Evolutionary conservation across 1,284 basidiomycete species (phyloP).

Genomic region (Ceratobasidium sp.): DNA sequence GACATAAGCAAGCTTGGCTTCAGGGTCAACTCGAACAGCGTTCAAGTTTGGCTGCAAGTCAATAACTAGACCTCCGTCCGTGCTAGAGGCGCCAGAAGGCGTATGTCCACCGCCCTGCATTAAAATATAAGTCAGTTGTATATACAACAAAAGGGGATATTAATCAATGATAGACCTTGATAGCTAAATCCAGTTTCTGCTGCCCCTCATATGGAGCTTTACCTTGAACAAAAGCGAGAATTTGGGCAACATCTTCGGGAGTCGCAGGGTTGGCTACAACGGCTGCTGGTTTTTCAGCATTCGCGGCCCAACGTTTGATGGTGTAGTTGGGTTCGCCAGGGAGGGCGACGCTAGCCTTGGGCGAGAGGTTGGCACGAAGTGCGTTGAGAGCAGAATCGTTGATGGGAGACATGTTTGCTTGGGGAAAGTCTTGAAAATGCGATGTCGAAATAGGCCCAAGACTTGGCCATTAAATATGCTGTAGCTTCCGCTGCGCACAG

Average conservation of each 20-base stretch:
- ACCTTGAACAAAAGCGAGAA: conserved; percentile 41
- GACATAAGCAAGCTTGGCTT: conserved; percentile 44
- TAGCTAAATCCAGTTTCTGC: conserved; percentile 35
- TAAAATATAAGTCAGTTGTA: not conserved
- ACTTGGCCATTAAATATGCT: no score
- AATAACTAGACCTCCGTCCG: conserved; percentile 47
- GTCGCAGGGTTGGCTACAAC: conserved; percentile 26
- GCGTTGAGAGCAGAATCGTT: conserved; percentile 12
- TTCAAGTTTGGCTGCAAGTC: conserved; percentile 47
- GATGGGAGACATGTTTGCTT: conserved; percentile 30
- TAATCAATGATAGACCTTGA: conserved; percentile 10
- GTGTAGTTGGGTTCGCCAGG: conserved; percentile 39
- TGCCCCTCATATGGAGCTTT: conserved; percentile 6
- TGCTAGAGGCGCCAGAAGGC: conserved; percentile 33
- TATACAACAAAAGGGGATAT: not conserved
- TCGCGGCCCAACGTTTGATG: conserved; percentile 44
- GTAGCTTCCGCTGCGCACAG: no score
- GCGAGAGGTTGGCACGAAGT: conserved; percentile 15
- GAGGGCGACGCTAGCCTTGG: not conserved
- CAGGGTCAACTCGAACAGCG: conserved; percentile 41
- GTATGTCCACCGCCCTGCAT: conserved; percentile 44
- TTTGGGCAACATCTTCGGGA: conserved; percentile 33
- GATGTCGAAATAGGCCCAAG: no score
- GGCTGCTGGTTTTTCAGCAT: conserved; percentile 35
- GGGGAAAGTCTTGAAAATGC: no score